A percentile compares a stretch with the other conserved stretches of the same genome.
Evolutionary conservation across 352 stramenopile species (phyloP).

Genomic region (Pythium dissotocum): DNA sequence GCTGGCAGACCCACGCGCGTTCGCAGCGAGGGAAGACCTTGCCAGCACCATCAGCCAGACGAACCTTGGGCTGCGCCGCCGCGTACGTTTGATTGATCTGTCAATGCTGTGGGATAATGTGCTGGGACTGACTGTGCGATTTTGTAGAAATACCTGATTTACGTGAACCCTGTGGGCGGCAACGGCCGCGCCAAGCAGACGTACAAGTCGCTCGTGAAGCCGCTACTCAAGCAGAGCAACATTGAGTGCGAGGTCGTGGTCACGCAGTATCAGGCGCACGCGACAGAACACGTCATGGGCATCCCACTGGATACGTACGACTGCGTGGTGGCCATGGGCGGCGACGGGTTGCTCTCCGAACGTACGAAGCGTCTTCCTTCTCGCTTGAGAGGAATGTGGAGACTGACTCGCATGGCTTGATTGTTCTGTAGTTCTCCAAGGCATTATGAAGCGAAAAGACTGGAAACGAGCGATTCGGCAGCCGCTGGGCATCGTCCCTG

Average conservation of each 20-base stretch:
- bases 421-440: slow-evolving; percentile 58
- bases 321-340: slow-evolving; percentile 65
- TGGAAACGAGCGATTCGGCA: slow-evolving; percentile 41
- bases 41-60: slow-evolving; percentile 11
- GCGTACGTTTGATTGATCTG: slow-evolving; percentile 32
- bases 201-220: slow-evolving; percentile 50
- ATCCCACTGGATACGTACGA: slow-evolving; percentile 58
- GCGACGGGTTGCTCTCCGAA: slow-evolving; percentile 70
- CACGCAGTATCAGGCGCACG: slow-evolving; percentile 55
- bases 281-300: slow-evolving; percentile 46
- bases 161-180: slow-evolving; percentile 72
- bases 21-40: slow-evolving; percentile 9
- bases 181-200: slow-evolving; percentile 49
- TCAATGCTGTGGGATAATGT: neutral
- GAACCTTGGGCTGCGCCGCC: slow-evolving; percentile 33
- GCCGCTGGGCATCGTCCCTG: slow-evolving; percentile 42
- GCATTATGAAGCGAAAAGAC: slow-evolving; percentile 55
- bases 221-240: slow-evolving; percentile 54
- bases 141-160: slow-evolving; percentile 53
- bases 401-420: no score
- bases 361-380: slow-evolving; percentile 30
- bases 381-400: neutral
- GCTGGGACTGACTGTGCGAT: neutral
- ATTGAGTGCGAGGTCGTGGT: slow-evolving; percentile 57
- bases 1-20: slow-evolving; percentile 42